Conservation (phyloP, 2,329 filamentous ascomycete genomes). For the Pestalotiopsis sp. region DNA sequence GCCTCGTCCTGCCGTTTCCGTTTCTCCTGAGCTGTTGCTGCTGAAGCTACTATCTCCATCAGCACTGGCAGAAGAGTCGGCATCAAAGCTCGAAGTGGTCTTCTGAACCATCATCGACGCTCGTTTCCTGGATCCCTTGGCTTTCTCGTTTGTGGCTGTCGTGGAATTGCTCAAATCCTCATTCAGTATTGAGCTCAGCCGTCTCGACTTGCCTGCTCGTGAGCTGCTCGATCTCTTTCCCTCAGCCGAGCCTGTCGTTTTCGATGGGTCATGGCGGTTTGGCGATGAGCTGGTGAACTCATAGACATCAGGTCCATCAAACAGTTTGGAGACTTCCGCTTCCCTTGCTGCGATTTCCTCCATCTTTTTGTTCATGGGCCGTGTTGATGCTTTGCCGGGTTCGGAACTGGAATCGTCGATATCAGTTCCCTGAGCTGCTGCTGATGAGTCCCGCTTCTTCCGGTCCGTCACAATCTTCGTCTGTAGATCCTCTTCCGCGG, state of each 20-base stretch:
- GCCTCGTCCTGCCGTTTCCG: slow-evolving; percentile 22
- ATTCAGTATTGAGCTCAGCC: slow-evolving; percentile 41
- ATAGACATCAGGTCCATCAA: slow-evolving; percentile 49
- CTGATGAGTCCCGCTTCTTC: slow-evolving; percentile 42
- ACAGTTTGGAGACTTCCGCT: slow-evolving; percentile 29
- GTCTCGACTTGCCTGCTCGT: slow-evolving; percentile 38
- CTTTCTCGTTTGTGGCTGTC: slow-evolving; percentile 26
- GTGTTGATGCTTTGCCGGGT: slow-evolving; percentile 17
- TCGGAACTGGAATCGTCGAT: slow-evolving; percentile 14
- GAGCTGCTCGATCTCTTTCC: slow-evolving; percentile 27
- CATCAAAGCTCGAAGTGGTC: slow-evolving; percentile 32
- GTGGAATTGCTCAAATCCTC: slow-evolving; percentile 35
- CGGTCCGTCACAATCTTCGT: slow-evolving; percentile 39
- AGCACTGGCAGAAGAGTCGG: slow-evolving; percentile 19
- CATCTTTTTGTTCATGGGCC: slow-evolving; percentile 26
- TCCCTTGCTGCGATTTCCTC: slow-evolving; percentile 32
- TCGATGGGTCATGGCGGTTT: slow-evolving; percentile 20
- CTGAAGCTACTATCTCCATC: slow-evolving; percentile 37
- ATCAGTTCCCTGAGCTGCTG: slow-evolving; percentile 18
- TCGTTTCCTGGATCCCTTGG: slow-evolving; percentile 37
- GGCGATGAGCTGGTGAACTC: slow-evolving; percentile 56
- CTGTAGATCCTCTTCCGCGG: slow-evolving; percentile 28
- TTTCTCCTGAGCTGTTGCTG: slow-evolving; percentile 28
- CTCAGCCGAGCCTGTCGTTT: slow-evolving; percentile 15
- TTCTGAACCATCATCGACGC: slow-evolving; percentile 44